These are phyloP conservation scores for Moelleriella libera DNA, from an alignment of 2,329 filamentous ascomycete genomes.

Conservation along the genomic window DNA sequence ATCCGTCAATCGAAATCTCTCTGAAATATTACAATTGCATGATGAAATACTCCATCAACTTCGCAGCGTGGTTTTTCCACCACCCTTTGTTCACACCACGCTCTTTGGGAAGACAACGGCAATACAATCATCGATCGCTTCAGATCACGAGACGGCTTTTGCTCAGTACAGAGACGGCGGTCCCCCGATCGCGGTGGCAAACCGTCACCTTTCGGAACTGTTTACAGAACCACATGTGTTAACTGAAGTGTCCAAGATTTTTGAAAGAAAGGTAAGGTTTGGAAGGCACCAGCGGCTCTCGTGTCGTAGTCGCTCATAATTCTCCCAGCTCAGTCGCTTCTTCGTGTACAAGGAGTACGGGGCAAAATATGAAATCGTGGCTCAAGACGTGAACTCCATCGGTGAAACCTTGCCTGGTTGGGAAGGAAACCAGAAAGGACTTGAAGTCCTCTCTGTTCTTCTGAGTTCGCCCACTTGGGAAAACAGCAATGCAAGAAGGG, in stretches of 20 bases:
- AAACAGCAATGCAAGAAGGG: conserved; percentile 52
- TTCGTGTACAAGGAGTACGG: conserved; percentile 86
- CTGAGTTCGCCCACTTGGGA: conserved; percentile 55
- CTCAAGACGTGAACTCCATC: conserved; percentile 58
- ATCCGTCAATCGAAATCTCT: conserved; percentile 66
- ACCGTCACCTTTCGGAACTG: conserved; percentile 15
- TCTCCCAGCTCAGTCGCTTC: conserved; percentile 61
- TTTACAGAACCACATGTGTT: conserved; percentile 43
- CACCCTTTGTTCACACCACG: conserved; percentile 39
- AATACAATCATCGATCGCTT: conserved; percentile 7
- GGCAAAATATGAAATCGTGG: conserved; percentile 76
- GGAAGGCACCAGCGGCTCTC: background rate
- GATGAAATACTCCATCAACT: conserved; percentile 67
- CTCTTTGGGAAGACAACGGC: conserved; percentile 33
- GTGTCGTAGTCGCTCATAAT: background rate
- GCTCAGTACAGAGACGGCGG: background rate
- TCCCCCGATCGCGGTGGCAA: background rate
- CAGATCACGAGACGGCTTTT: background rate
- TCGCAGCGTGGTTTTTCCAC: conserved; percentile 55
- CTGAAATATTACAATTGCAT: conserved; percentile 70
- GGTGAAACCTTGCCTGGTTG: conserved; percentile 58
- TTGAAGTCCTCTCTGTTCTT: conserved; percentile 69
- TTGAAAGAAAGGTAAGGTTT: conserved; percentile 38
- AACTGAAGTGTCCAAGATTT: conserved; percentile 46
- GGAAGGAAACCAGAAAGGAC: conserved; percentile 68